phyloP scores from a whole-genome alignment of 257 asterid genomes.

The Verbena officinalis region DNA sequence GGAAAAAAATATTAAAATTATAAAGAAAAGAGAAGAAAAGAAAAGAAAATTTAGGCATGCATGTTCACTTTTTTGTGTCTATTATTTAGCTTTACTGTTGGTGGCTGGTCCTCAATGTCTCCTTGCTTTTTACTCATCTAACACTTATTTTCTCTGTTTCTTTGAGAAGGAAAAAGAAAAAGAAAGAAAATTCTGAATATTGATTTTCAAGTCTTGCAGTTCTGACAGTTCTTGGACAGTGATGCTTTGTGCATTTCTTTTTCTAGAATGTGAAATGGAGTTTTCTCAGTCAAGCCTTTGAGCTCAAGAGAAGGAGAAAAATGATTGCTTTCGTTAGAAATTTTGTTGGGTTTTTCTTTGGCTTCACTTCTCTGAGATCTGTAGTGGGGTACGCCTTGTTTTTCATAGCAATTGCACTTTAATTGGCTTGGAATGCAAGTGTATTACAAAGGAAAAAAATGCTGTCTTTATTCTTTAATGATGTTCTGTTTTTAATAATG shows the following conservation, averaged over 20 bases:
- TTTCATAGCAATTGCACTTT: slow-evolving; percentile 32
- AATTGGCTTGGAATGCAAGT: slow-evolving; percentile 56
- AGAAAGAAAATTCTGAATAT: slow-evolving; percentile 1
- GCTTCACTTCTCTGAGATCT: slow-evolving; percentile 60
- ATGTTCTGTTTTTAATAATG: not conserved
- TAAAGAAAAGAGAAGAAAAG: slow-evolving; percentile 6
- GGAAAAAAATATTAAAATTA: not conserved
- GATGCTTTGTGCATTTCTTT: slow-evolving; percentile 33
- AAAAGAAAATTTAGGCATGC: slow-evolving; percentile 50
- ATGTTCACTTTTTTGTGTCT: slow-evolving; percentile 40
- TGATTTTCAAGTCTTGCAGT: slow-evolving; percentile 17
- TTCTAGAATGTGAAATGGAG: slow-evolving; percentile 34
- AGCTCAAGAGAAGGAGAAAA: slow-evolving; percentile 54
- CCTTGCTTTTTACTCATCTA: slow-evolving; percentile 8
- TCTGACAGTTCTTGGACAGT: slow-evolving; percentile 26
- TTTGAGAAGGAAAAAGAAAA: not conserved
- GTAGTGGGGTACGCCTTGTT: slow-evolving; percentile 46
- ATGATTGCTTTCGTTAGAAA: slow-evolving; percentile 45
- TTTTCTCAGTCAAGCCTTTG: slow-evolving; percentile 47
- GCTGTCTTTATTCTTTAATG: slow-evolving; percentile 31
- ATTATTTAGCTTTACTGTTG: slow-evolving; percentile 45
- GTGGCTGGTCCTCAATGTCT: slow-evolving; percentile 29
- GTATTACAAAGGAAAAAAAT: slow-evolving; percentile 29
- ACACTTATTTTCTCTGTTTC: slow-evolving; percentile 33
- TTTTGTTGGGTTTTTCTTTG: slow-evolving; percentile 46